Evolutionary conservation across 768 basidiomycete genomes (phyloP).

Genomic region (Xerocomellus intermedius): DNA sequence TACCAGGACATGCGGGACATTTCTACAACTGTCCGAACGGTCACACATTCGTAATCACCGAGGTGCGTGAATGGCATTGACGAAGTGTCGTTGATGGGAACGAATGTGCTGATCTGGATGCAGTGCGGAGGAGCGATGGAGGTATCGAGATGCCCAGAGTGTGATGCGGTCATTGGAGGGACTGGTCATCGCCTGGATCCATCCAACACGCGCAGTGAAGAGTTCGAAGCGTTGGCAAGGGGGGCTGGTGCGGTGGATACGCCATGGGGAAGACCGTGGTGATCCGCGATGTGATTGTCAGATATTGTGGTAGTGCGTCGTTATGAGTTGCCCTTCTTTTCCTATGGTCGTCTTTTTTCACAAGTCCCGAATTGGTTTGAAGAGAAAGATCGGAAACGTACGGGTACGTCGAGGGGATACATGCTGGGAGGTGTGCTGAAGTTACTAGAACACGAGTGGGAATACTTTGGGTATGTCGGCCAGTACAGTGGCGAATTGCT

Average conservation of each 20-base stretch:
- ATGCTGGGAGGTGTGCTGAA: too few species aligned
- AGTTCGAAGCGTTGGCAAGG: slow-evolving; percentile 47
- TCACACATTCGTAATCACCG: slow-evolving; percentile 57
- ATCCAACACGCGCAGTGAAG: slow-evolving; percentile 44
- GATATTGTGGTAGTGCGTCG: not conserved
- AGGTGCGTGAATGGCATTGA: slow-evolving; percentile 35
- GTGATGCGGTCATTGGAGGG: slow-evolving; percentile 54
- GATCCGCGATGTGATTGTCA: not conserved
- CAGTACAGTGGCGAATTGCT: too few species aligned
- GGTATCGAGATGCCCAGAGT: slow-evolving; percentile 53
- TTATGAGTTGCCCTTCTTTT: not conserved
- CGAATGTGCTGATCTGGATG: not conserved
- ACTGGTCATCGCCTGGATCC: slow-evolving; percentile 37
- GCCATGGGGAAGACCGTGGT: slow-evolving; percentile 31
- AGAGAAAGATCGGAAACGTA: not conserved
- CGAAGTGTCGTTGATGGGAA: not conserved
- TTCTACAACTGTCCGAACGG: slow-evolving; percentile 57
- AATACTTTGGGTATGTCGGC: too few species aligned
- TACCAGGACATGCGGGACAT: slow-evolving; percentile 41
- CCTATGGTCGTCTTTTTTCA: too few species aligned
- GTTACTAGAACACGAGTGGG: too few species aligned
- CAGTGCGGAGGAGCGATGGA: slow-evolving; percentile 62
- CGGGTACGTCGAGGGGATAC: too few species aligned
- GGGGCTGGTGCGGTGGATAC: slow-evolving; percentile 26
- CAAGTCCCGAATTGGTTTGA: not conserved